phyloP scores from a whole-genome alignment of 2,329 filamentous ascomycete species.

The Amesomyces nigricolor region DNA sequence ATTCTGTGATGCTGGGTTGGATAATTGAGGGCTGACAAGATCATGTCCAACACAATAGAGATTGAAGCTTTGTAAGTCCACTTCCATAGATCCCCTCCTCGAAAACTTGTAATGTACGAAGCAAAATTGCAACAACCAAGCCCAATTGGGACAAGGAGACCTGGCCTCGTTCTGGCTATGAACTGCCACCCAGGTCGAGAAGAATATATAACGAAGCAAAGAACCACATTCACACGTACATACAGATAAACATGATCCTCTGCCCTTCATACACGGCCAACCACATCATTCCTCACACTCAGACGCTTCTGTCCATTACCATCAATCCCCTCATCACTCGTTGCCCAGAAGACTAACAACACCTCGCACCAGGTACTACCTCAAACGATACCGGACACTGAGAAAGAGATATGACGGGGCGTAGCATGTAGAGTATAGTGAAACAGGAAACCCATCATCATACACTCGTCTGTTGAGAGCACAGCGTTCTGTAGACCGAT shows the following conservation, averaged over 20 bases:
- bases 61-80: conserved; percentile 80
- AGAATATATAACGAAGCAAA: not conserved
- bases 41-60: conserved; percentile 46
- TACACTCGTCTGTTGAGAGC: too few species aligned
- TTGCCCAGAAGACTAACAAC: not conserved
- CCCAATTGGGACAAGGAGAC: conserved; percentile 2
- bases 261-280: not conserved
- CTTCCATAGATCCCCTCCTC: too few species aligned
- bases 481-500: not conserved
- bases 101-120: too few species aligned
- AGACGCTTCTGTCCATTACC: too few species aligned
- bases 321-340: not conserved
- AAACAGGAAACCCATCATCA: not conserved
- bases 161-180: not conserved
- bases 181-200: not conserved
- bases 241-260: too few species aligned
- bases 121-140: too few species aligned
- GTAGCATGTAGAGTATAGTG: conserved; percentile 20
- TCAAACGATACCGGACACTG: conserved; percentile 83
- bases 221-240: too few species aligned
- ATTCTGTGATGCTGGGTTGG: not conserved
- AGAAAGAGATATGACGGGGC: conserved; percentile 67
- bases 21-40: not conserved
- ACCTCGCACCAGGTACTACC: conserved; percentile 62
- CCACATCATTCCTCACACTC: not conserved